Evolutionary conservation across 2,329 filamentous ascomycete genomes (phyloP).

Genomic region (Epichloe gansuensis): DNA sequence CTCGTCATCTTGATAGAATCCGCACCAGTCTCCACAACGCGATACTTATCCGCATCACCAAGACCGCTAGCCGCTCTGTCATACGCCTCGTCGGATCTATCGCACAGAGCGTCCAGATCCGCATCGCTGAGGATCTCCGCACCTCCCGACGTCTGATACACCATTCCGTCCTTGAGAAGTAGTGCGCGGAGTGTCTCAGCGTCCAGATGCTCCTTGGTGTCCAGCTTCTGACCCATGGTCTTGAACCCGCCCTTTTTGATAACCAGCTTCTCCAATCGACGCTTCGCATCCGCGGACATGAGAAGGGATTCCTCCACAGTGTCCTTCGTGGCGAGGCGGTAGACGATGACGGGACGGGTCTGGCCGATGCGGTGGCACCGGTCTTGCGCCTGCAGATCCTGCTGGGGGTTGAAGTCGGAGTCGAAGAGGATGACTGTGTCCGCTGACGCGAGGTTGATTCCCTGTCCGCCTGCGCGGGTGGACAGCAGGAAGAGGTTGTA

Average conservation of each 20-base stretch:
- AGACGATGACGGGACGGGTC: slow-evolving; percentile 81
- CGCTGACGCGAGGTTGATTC: slow-evolving; percentile 84
- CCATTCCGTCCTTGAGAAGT: slow-evolving; percentile 58
- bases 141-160: slow-evolving; percentile 45
- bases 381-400: slow-evolving; percentile 93
- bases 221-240: slow-evolving; percentile 50
- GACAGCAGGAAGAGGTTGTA: slow-evolving; percentile 75
- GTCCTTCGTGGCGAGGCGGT: slow-evolving; percentile 81
- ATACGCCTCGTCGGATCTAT: slow-evolving; percentile 54
- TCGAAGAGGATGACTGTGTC: slow-evolving; percentile 93
- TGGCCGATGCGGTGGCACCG: slow-evolving; percentile 92
- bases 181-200: slow-evolving; percentile 48
- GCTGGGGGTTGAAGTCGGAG: slow-evolving; percentile 85
- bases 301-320: slow-evolving; percentile 85
- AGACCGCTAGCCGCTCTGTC: slow-evolving; percentile 64
- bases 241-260: slow-evolving; percentile 86
- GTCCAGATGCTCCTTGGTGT: slow-evolving; percentile 39
- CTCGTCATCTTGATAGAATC: slow-evolving; percentile 35
- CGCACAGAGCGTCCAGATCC: slow-evolving; percentile 67
- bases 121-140: slow-evolving; percentile 58
- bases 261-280: slow-evolving; percentile 82
- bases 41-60: slow-evolving; percentile 58
- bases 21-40: slow-evolving; percentile 64
- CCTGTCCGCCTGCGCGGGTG: slow-evolving; percentile 84
- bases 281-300: slow-evolving; percentile 80